Percentiles rank a stretch among this genome's conserved stretches.
Evolutionary conservation across 371 early-diverging fungal species (phyloP).

Genomic region (Apophysomyces variabilis): DNA sequence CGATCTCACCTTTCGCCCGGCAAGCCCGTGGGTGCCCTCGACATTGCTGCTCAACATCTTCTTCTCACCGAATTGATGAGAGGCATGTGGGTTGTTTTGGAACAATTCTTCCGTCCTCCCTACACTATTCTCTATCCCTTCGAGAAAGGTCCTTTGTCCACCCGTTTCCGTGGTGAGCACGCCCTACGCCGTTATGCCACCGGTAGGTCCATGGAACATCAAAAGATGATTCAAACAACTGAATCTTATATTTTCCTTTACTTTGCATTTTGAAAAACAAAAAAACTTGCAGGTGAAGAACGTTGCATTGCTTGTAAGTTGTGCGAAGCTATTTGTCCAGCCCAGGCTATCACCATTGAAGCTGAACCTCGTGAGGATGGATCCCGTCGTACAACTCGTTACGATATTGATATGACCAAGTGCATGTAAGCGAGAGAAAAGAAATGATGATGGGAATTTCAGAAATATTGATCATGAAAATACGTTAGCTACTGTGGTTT

Average conservation of each 20-base stretch:
- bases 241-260: no score
- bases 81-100: slow-evolving; percentile 91
- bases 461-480: slow-evolving; percentile 39
- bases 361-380: slow-evolving; percentile 97
- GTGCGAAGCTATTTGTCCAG: slow-evolving; percentile 98
- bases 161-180: slow-evolving; percentile 98
- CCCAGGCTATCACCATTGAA: slow-evolving; percentile 99
- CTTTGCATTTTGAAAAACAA: no score
- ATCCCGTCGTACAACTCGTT: slow-evolving; percentile 93
- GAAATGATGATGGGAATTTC: background rate
- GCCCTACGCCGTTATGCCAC: slow-evolving; percentile 95
- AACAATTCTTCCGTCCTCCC: slow-evolving; percentile 94
- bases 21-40: slow-evolving; percentile 59
- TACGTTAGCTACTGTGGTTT: slow-evolving; percentile 84
- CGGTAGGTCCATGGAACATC: slow-evolving; percentile 52
- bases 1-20: slow-evolving; percentile 35
- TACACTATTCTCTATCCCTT: slow-evolving; percentile 97
- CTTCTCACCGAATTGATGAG: slow-evolving; percentile 91
- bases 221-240: background rate
- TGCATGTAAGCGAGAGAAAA: slow-evolving; percentile 62
- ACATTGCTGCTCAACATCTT: slow-evolving; percentile 82
- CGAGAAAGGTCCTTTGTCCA: slow-evolving; percentile 93
- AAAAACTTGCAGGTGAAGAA: slow-evolving; percentile 79
- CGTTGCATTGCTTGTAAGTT: slow-evolving; percentile 98
- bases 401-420: slow-evolving; percentile 99